These are phyloP conservation scores for Exophiala spinifera DNA, from an alignment of 2,329 filamentous ascomycete species.

Conservation along the genomic window DNA sequence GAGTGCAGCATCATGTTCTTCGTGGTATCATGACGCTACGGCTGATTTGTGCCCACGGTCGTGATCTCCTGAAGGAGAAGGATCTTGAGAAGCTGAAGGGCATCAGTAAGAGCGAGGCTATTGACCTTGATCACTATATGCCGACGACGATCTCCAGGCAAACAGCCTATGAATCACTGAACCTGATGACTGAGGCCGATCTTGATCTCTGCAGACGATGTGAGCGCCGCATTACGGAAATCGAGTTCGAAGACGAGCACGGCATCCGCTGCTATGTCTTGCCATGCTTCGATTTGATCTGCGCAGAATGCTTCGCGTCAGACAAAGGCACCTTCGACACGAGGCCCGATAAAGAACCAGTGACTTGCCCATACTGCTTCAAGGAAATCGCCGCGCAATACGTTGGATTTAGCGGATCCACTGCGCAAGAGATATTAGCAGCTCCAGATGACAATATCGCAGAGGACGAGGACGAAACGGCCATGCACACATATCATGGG, in stretches of 20 bases:
- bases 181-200: slow-evolving; percentile 77
- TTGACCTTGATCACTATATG: slow-evolving; percentile 73
- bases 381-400: slow-evolving; percentile 61
- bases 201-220: slow-evolving; percentile 72
- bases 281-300: slow-evolving; percentile 82
- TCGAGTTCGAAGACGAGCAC: slow-evolving; percentile 50
- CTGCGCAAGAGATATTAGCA: slow-evolving; percentile 49
- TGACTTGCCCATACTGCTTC: slow-evolving; percentile 68
- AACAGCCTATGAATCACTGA: slow-evolving; percentile 81
- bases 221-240: slow-evolving; percentile 61
- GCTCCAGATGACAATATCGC: slow-evolving; percentile 55
- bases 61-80: slow-evolving; percentile 79
- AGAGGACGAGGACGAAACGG: slow-evolving; percentile 37
- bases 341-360: slow-evolving; percentile 44
- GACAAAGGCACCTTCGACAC: slow-evolving; percentile 56
- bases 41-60: slow-evolving; percentile 89
- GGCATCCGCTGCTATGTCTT: slow-evolving; percentile 71
- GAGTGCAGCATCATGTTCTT: slow-evolving; percentile 74
- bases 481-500: slow-evolving; percentile 60
- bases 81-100: slow-evolving; percentile 79
- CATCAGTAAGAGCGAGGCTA: slow-evolving; percentile 77
- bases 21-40: slow-evolving; percentile 87
- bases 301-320: slow-evolving; percentile 65
- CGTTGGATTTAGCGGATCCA: slow-evolving; percentile 64
- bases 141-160: slow-evolving; percentile 59